These are phyloP conservation scores for Bruguiera gymnorhiza DNA, from an alignment of 345 rosid genomes.

Conservation along the genomic window DNA sequence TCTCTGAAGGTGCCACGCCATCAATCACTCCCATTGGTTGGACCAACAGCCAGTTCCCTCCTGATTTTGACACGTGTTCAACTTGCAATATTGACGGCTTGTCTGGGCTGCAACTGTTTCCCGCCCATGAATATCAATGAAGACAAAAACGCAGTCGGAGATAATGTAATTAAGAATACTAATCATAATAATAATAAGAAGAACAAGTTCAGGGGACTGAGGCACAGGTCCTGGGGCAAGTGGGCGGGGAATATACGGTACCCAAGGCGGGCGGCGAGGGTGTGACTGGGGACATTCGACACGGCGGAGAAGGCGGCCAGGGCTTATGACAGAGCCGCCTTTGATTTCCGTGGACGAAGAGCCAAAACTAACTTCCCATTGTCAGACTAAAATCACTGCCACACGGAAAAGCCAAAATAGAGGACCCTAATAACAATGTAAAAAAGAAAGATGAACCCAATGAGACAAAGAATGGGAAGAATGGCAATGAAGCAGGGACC, in stretches of 20 bases:
- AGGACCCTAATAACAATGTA: background rate
- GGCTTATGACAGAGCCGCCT: slow-evolving; percentile 34
- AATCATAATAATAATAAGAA: background rate
- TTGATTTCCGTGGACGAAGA: slow-evolving; percentile 31
- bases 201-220: slow-evolving; percentile 34
- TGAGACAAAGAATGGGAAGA: background rate
- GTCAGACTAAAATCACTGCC: slow-evolving; percentile 14
- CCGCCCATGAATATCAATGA: background rate
- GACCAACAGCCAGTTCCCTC: background rate
- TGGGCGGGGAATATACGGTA: slow-evolving; percentile 44
- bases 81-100: slow-evolving; percentile 18
- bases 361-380: slow-evolving; percentile 39
- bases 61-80: slow-evolving; percentile 14
- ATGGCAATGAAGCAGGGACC: background rate
- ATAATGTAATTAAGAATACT: too few species aligned
- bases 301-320: slow-evolving; percentile 37
- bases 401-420: background rate
- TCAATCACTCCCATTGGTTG: background rate
- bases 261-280: slow-evolving; percentile 16
- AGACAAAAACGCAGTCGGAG: background rate
- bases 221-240: slow-evolving; percentile 42
- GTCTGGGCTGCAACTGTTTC: slow-evolving; percentile 19
- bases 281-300: slow-evolving; percentile 42
- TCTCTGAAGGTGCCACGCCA: background rate
- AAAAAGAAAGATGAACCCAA: too few species aligned